Base-by-base conservation (phyloP, 2,329 filamentous ascomycete genomes). In the Fusarium sp. region DNA sequence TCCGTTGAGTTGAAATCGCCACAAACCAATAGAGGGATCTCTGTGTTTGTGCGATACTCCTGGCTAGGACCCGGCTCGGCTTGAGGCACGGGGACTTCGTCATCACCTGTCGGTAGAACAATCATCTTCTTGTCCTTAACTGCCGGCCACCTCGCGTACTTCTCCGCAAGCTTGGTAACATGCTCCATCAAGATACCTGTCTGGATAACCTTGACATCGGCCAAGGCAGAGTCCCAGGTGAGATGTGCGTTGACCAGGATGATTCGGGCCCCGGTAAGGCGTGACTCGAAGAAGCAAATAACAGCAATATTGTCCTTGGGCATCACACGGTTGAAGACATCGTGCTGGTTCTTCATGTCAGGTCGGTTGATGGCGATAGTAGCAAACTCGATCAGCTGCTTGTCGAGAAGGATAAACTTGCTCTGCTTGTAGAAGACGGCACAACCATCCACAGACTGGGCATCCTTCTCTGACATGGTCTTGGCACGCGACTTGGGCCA, bases 281-380 rank as follows among this genome's bases (percentile, higher is more conserved):
- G 90, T 75, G 97, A 98, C 80, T 99, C 96, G 67, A 99, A 89
- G 83, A 98, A 97, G 58, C 92, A 90, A 48, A 97, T 89, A 48
- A 97, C 91, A 17, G 92, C 96, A 79, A 99, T 97, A 78, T 98
- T 95, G 84, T 99, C 96, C 81, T 96, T 94, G 65, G 95, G 95
- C 96, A 98, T 98, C 64, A 99, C 92, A 28, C 96, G 92, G 79
- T 99, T 99, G 86, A 97, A 98, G 59, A 98, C 95, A 75, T 99
- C 96, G 77, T 97, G 93, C 75, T 97, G 94, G 58, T 95, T 93
- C 82, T 98, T 98, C 89, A 98, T 97, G 78, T 98, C 96, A 4
- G 95, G 93, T 70, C 96, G 87, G 77, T 97, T 96, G 80, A 99
- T 97, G 70, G 95, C 95, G 58, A 94, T 93, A 62, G 93, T 92